These are phyloP conservation scores for Aspergillus sp. DNA, from an alignment of 2,329 filamentous ascomycete species.

Conservation along the genomic window DNA sequence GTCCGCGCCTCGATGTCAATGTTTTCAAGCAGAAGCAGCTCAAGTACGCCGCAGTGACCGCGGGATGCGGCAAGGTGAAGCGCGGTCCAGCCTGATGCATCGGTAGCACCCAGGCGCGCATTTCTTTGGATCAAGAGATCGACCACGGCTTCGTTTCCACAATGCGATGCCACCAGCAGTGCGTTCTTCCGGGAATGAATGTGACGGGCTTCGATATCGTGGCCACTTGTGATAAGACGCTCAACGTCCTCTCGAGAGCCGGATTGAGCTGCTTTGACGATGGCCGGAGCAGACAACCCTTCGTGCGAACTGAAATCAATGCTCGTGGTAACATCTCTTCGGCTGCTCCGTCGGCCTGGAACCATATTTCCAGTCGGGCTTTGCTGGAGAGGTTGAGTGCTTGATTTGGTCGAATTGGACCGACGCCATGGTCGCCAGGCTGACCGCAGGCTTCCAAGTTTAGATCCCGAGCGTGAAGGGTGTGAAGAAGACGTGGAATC, in stretches of 20 bases:
- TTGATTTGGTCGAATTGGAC: conserved; percentile 7
- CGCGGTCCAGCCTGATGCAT: conserved; percentile 29
- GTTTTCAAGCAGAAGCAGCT: conserved; percentile 25
- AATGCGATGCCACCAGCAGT: conserved; percentile 39
- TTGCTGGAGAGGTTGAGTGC: conserved; percentile 6
- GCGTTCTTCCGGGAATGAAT: conserved; percentile 32
- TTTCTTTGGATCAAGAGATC: conserved; percentile 30
- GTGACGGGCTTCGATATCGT: conserved; percentile 31
- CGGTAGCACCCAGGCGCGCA: conserved; percentile 28
- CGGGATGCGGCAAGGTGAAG: conserved; percentile 33
- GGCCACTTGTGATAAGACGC: conserved; percentile 28
- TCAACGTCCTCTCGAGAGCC: conserved; percentile 34
- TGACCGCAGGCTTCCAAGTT: conserved; percentile 19
- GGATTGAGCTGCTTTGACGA: conserved; percentile 36
- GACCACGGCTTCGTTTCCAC: conserved; percentile 36
- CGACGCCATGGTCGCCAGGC: conserved; percentile 16
- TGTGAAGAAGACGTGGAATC: conserved; percentile 9
- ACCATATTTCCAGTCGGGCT: conserved; percentile 6
- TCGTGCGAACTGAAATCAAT: conserved; percentile 33
- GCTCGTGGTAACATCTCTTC: conserved; percentile 29
- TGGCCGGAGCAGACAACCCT: conserved; percentile 27
- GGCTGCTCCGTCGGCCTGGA: conserved; percentile 13
- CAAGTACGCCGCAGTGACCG: conserved; percentile 28
- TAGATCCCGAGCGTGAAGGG: conserved; percentile 14
- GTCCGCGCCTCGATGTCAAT: conserved; percentile 30